phyloP scores from a whole-genome alignment of 1,139 yeast genomes.

The Candida buenavistaensis region DNA sequence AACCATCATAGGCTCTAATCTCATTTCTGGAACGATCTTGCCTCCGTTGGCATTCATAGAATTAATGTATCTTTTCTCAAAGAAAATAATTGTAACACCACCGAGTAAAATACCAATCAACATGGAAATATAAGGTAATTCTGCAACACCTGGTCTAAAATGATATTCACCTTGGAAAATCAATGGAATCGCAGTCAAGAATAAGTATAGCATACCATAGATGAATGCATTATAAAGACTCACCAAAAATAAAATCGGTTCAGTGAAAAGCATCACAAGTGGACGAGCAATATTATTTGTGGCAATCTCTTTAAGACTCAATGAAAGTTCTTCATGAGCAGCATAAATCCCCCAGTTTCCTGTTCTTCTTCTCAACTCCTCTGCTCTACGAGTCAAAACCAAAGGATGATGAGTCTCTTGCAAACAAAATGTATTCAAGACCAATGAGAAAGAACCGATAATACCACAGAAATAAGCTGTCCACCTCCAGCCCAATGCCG shows the following conservation, averaged over 20 bases:
- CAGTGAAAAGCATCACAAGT: constrained; percentile 60
- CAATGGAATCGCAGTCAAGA: constrained; percentile 77
- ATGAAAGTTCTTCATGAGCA: constrained; percentile 70
- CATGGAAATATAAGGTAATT: constrained; percentile 58
- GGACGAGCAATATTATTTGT: constrained; percentile 75
- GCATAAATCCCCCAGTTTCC: constrained; percentile 82
- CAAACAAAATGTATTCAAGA: constrained; percentile 29
- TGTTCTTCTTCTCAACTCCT: constrained; percentile 52
- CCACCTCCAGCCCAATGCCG: constrained; percentile 56
- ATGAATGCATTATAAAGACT: constrained; percentile 79
- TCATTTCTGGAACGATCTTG: constrained; percentile 73
- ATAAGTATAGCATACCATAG: constrained; percentile 76
- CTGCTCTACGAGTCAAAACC: constrained; percentile 62
- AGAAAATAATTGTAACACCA: constrained; percentile 39
- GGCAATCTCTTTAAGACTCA: constrained; percentile 61
- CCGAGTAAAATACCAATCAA: constrained; percentile 63
- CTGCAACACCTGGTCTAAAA: constrained; percentile 52
- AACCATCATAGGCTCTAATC: constrained; percentile 71
- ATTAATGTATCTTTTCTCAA: constrained; percentile 26
- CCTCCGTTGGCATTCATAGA: constrained; percentile 46
- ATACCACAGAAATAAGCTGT: constrained; percentile 54
- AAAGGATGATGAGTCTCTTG: constrained; percentile 52
- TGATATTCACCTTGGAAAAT: constrained; percentile 64
- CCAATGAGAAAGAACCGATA: constrained; percentile 36
- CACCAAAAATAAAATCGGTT: constrained; percentile 69